Conservation (phyloP, 2,329 filamentous ascomycete genomes). For the Cordyceps militaris region DNA sequence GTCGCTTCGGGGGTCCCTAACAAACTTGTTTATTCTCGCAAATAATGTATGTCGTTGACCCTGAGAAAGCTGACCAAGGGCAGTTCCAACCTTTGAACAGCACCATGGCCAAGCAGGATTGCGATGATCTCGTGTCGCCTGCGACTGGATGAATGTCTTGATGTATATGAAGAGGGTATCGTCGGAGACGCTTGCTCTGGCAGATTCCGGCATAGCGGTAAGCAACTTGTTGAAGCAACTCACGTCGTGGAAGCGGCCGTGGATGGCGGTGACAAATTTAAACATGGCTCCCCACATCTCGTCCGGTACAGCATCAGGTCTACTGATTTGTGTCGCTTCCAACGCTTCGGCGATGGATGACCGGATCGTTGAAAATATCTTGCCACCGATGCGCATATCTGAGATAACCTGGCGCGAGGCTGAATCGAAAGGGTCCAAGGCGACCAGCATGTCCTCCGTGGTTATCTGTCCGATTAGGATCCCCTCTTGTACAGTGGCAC, state of each 20-base stretch:
- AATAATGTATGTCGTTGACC: neutral
- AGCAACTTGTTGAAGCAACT: neutral
- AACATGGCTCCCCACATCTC: constrained; percentile 11
- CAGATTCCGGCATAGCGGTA: neutral
- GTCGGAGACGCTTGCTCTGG: neutral
- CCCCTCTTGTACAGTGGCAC: neutral
- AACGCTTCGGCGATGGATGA: neutral
- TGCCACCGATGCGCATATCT: neutral
- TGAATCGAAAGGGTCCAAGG: constrained; percentile 1
- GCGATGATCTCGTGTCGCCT: neutral
- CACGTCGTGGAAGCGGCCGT: constrained; percentile 4
- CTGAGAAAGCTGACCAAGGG: neutral
- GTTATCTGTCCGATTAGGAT: neutral
- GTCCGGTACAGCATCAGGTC: neutral
- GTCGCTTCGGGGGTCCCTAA: neutral
- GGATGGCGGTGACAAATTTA: neutral
- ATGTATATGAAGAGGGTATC: neutral
- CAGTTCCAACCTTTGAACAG: constrained; percentile 1
- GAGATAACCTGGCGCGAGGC: neutral
- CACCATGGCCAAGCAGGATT: constrained; percentile 3
- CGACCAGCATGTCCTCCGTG: neutral
- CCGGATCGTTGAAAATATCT: neutral
- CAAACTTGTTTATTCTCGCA: neutral
- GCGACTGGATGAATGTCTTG: neutral
- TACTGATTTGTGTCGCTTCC: neutral